phyloP scores from a whole-genome alignment of 225 moss, liverwort and hornwort species.

The Sphagnum contortum region DNA sequence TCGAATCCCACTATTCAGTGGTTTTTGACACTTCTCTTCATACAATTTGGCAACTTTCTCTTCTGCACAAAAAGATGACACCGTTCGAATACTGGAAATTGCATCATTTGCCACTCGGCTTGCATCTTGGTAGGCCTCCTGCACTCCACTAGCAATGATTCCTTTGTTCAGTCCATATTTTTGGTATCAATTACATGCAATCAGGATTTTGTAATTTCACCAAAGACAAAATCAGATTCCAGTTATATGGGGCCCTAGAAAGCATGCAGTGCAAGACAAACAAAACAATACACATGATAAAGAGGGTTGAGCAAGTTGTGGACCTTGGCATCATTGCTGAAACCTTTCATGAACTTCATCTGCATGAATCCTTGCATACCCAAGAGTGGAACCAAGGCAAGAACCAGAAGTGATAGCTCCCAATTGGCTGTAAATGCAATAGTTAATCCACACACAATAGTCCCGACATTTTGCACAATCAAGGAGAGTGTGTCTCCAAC shows the following conservation, averaged over 20 bases:
- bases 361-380: slow-evolving; percentile 61
- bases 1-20: slow-evolving; percentile 36
- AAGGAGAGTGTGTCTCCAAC: slow-evolving; percentile 76
- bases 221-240: not conserved
- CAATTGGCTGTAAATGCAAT: slow-evolving; percentile 78
- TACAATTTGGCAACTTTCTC: slow-evolving; percentile 38
- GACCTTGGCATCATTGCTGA: slow-evolving; percentile 80
- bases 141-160: not conserved
- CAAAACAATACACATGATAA: not conserved
- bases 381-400: slow-evolving; percentile 71
- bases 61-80: slow-evolving; percentile 57
- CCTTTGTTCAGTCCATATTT: not conserved
- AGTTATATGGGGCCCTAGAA: not conserved
- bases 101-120: slow-evolving; percentile 58
- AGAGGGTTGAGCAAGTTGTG: not conserved
- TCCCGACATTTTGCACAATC: slow-evolving; percentile 57
- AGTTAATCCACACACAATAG: slow-evolving; percentile 39
- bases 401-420: slow-evolving; percentile 66
- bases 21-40: slow-evolving; percentile 27
- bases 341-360: slow-evolving; percentile 65
- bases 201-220: not conserved
- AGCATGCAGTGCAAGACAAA: not conserved
- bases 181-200: not conserved
- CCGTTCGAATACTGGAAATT: slow-evolving; percentile 55
- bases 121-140: slow-evolving; percentile 54